Percentiles rank a stretch among this genome's conserved stretches.
Evolutionary conservation across 2,329 filamentous ascomycete genomes (phyloP).

Genomic region (Pestalotiopsis sp.): DNA sequence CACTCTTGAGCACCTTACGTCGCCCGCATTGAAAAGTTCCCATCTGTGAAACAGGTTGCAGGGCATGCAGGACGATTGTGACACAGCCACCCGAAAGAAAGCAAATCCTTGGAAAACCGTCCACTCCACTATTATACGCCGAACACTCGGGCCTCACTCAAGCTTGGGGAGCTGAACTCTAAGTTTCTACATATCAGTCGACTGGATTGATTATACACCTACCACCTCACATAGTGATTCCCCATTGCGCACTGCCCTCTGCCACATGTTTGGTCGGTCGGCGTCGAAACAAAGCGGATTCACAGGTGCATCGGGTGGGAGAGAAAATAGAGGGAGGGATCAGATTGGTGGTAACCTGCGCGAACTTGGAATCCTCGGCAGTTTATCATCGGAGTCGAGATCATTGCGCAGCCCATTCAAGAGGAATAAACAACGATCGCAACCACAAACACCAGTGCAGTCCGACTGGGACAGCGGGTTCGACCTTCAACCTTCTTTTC

Average conservation of each 20-base stretch:
- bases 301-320: conserved; percentile 22
- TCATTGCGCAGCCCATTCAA: conserved; percentile 27
- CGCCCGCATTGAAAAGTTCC: conserved; percentile 9
- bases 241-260: conserved; percentile 17
- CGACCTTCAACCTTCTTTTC: conserved; percentile 35
- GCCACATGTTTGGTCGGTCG: conserved; percentile 49
- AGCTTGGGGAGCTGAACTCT: background rate
- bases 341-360: conserved; percentile 36
- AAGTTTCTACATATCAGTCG: background rate
- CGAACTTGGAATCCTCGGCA: conserved; percentile 48
- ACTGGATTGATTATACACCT: background rate
- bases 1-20: background rate
- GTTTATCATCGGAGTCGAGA: conserved; percentile 38
- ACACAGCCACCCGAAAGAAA: conserved; percentile 10
- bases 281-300: conserved; percentile 40
- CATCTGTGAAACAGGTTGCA: conserved; percentile 10
- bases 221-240: background rate
- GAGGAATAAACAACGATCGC: conserved; percentile 14
- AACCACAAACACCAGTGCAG: conserved; percentile 26
- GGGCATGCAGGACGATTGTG: conserved; percentile 11
- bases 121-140: background rate
- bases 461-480: conserved; percentile 28
- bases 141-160: background rate
- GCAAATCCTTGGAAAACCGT: conserved; percentile 3
- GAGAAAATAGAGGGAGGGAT: conserved; percentile 41